Evolutionary conservation across 2,329 filamentous ascomycete genomes (phyloP).

Genomic region (Paracoccidioides lutzii): DNA sequence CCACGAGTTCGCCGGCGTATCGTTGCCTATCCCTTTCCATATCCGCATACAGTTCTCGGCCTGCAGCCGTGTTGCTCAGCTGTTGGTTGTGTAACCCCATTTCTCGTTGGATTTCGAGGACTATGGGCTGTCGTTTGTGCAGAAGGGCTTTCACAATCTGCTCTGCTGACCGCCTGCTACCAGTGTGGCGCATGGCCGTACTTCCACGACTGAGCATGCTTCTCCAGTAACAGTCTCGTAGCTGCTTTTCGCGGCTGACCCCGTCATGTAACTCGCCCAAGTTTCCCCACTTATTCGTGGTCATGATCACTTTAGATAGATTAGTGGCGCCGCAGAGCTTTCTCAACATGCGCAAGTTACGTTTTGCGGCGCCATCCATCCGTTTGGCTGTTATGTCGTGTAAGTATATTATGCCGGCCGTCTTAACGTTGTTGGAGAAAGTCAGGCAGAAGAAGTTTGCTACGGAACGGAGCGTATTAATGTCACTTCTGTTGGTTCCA

Average conservation of each 20-base stretch:
- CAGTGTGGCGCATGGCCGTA: neutral
- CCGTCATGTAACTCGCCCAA: neutral
- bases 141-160: neutral
- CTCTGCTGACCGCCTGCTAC: neutral
- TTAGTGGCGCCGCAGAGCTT: conserved; percentile 5
- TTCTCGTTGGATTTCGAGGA: neutral
- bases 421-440: conserved; percentile 1
- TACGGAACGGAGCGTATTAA: conserved; percentile 6
- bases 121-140: neutral
- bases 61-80: neutral
- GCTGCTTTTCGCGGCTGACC: neutral
- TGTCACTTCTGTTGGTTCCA: conserved; percentile 6
- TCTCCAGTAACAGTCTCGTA: neutral
- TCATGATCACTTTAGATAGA: conserved; percentile 2
- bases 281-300: conserved; percentile 8
- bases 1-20: neutral
- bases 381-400: conserved; percentile 7
- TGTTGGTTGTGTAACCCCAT: neutral
- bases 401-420: conserved; percentile 10
- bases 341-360: conserved; percentile 8
- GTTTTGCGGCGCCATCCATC: conserved; percentile 6
- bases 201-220: neutral
- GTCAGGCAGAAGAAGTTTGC: conserved; percentile 3
- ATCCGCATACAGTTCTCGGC: neutral
- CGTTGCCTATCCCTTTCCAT: neutral